These are phyloP conservation scores for Aegilops tauschii DNA, from an alignment of 176 grass and related monocot species.

Conservation along the genomic window DNA sequence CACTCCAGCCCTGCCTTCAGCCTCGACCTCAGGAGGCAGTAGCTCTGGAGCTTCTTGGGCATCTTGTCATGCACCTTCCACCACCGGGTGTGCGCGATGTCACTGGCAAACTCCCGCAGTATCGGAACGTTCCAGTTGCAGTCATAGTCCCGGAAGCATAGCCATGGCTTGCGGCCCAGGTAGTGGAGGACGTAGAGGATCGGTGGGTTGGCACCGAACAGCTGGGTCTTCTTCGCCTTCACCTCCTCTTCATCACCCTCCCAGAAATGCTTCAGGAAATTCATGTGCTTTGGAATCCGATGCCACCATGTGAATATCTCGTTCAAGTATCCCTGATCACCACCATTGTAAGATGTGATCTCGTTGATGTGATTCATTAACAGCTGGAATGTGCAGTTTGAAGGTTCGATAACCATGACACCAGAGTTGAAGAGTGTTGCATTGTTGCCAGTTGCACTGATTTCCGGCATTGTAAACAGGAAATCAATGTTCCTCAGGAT, in stretches of 20 bases:
- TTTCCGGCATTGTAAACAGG: slow-evolving; percentile 85
- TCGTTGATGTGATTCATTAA: slow-evolving; percentile 95
- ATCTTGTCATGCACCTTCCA: slow-evolving; percentile 85
- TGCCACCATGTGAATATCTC: slow-evolving; percentile 99
- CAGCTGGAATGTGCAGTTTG: slow-evolving; percentile 88
- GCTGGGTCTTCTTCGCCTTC: slow-evolving; percentile 71
- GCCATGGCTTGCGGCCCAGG: slow-evolving; percentile 73
- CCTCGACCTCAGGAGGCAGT: slow-evolving; percentile 76
- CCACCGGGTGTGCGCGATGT: slow-evolving; percentile 70
- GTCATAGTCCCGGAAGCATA: slow-evolving; percentile 92
- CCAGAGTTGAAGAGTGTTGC: slow-evolving; percentile 95
- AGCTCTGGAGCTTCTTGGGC: slow-evolving; percentile 68
- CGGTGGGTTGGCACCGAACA: slow-evolving; percentile 74
- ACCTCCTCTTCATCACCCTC: slow-evolving; percentile 78
- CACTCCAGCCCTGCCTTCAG: slow-evolving; percentile 87
- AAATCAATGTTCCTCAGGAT: slow-evolving; percentile 92
- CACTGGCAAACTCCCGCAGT: slow-evolving; percentile 76
- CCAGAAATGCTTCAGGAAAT: slow-evolving; percentile 98
- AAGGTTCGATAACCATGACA: slow-evolving; percentile 91
- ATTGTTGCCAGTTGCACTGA: slow-evolving; percentile 81
- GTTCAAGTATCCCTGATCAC: slow-evolving; percentile 90
- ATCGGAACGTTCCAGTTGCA: slow-evolving; percentile 89
- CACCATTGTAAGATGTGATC: slow-evolving; percentile 87
- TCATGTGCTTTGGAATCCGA: slow-evolving; percentile 84
- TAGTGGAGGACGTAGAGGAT: slow-evolving; percentile 85